These are phyloP conservation scores for Scedosporium aurantiacum DNA, from an alignment of 2,329 filamentous ascomycete genomes.

Conservation along the genomic window DNA sequence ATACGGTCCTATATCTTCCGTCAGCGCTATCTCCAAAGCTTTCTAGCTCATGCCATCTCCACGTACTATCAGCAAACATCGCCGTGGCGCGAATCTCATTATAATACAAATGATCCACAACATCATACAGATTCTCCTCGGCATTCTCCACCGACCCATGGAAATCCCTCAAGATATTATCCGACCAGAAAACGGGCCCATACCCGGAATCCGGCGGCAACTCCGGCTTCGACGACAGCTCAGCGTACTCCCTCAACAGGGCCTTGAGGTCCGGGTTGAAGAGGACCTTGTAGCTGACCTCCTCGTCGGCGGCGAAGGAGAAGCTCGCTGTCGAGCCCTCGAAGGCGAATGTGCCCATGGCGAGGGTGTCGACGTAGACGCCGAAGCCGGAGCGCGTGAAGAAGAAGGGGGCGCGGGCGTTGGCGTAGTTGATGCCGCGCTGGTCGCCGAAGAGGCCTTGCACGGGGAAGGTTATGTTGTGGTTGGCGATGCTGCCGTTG, in stretches of 20 bases:
- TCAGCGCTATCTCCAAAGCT: background rate
- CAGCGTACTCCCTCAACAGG: background rate
- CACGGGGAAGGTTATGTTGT: background rate
- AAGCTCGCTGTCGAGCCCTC: background rate
- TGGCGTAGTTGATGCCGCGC: background rate
- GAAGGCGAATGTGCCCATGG: background rate
- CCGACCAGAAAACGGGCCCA: background rate
- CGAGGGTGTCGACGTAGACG: slow-evolving; percentile 1
- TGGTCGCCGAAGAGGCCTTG: background rate
- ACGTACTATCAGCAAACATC: background rate
- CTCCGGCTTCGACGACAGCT: background rate
- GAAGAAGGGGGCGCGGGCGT: background rate
- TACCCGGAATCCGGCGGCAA: background rate
- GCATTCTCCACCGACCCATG: background rate
- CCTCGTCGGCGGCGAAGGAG: background rate
- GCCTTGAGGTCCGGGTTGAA: background rate
- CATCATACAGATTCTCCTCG: background rate
- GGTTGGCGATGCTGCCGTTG: background rate
- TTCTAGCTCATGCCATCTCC: background rate
- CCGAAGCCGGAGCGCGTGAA: slow-evolving; percentile 1
- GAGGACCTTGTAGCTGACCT: background rate
- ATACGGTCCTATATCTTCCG: background rate
- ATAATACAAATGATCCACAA: background rate
- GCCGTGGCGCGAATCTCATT: background rate
- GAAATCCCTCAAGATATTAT: background rate